Percentiles rank a stretch among this genome's conserved stretches.
Conservation (phyloP, 2,329 filamentous ascomycete species). For the Ceratocystis cacaofunesta region DNA sequence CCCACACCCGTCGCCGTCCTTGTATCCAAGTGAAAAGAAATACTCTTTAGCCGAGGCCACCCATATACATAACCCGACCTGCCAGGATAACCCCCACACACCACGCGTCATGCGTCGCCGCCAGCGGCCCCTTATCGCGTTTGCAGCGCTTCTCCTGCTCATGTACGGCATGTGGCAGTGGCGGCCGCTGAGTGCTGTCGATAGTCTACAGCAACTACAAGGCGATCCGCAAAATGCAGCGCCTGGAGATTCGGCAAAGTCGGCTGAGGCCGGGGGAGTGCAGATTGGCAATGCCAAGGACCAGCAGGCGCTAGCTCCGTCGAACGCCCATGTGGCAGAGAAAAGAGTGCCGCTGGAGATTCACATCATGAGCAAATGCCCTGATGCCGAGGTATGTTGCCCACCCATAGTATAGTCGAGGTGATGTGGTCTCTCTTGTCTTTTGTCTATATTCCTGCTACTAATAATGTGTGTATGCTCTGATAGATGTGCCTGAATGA, state of each 20-base stretch:
- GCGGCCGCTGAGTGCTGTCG: conserved; percentile 1
- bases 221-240: conserved; percentile 5
- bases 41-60: background rate
- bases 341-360: conserved; percentile 64
- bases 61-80: background rate
- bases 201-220: background rate
- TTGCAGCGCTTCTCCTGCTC: conserved; percentile 1
- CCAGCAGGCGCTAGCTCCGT: background rate
- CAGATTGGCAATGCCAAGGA: background rate
- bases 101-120: conserved; percentile 8
- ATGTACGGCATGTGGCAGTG: conserved; percentile 10
- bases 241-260: conserved; percentile 1
- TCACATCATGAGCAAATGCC: conserved; percentile 96
- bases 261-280: background rate
- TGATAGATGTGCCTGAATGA: conserved; percentile 57
- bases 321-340: background rate
- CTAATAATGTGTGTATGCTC: background rate
- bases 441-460: background rate
- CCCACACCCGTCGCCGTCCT: too few relatives aligned
- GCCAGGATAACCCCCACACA: background rate
- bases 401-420: too few relatives aligned
- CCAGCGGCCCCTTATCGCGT: conserved; percentile 2
- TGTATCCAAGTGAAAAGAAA: background rate
- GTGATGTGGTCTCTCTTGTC: too few relatives aligned
- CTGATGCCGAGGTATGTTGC: conserved; percentile 54